Evolutionary conservation across 1,284 basidiomycete species (phyloP), one percentile per base, ranked within the genome.

Genomic region (Athelia psychrophila): DNA sequence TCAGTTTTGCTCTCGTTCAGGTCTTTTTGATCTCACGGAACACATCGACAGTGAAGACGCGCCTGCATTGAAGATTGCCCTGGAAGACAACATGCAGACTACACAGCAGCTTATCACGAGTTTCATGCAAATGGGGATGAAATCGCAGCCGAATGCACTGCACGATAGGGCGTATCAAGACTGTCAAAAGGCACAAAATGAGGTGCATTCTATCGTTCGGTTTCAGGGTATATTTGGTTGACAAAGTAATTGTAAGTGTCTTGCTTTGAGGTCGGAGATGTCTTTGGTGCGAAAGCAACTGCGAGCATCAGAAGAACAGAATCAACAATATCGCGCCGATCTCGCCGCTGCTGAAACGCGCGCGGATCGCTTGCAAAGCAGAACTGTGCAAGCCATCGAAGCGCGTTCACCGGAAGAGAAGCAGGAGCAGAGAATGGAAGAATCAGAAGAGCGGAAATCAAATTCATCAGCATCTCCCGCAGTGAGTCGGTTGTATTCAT

Each of bases 311-410:
- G 75, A 83, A 57, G 66, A 72, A 18, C 76, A 85, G 55, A 81
- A 76, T 47, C 79, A 86, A 49, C 66, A 67, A 51, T 80, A 79
- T 53, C 76, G 79, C 50, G 74, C 78, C 33, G 80, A 84, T 42
- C 79, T 94, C 23, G 63, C 79, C 5, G 70, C 73, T 5, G 80
- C 84, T 0, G 86, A 93, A 69, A 87, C 79, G 57, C 81, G 84
- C n/a, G 64, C 85, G 45, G 92, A 94, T 62, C 79, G 90, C 36
- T 64, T 86, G 48, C 79, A 78, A 60, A 93, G 90, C 65, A 77
- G 75, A 53, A 79, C 83, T 2, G 78, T 88, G 5, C 67, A 69
- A 45, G 69, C 74, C 10, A 65, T 77, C 51, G 74, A 78, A 54
- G 63, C 68, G 27, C 69, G 65, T 51, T 36, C 57, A 51, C 56